phyloP scores from a whole-genome alignment of 257 asterid species.

The Fraxinus pennsylvanica region DNA sequence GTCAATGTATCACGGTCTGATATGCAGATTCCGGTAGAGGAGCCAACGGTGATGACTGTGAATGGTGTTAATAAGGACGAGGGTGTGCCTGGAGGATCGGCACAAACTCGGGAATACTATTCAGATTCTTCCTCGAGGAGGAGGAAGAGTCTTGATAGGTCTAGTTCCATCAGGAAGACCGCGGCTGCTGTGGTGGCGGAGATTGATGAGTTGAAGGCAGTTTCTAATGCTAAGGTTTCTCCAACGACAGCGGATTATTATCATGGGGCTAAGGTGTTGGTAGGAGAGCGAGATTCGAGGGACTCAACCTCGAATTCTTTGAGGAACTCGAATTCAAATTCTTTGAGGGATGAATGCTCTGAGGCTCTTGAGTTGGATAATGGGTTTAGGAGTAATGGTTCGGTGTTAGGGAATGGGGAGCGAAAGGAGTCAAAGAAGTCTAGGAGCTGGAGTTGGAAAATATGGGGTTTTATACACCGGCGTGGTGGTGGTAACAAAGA shows the following conservation, averaged over 20 bases:
- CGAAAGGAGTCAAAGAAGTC: conserved; percentile 61
- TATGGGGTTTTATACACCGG: conserved; percentile 62
- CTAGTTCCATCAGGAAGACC: conserved; percentile 73
- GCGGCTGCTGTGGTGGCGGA: conserved; percentile 87
- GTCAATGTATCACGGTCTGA: conserved; percentile 48
- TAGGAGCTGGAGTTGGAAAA: conserved; percentile 69
- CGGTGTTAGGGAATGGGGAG: conserved; percentile 59
- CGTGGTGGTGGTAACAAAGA: conserved; percentile 49
- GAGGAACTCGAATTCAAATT: conserved; percentile 39
- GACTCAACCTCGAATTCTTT: conserved; percentile 39
- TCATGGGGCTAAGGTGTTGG: conserved; percentile 50
- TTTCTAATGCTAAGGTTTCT: conserved; percentile 55
- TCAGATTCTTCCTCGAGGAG: conserved; percentile 74
- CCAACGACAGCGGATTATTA: conserved; percentile 51
- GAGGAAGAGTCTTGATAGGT: conserved; percentile 92
- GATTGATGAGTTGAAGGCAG: conserved; percentile 65
- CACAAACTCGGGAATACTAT: conserved; percentile 75
- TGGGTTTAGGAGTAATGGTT: conserved; percentile 47
- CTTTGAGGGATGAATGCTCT: conserved; percentile 70
- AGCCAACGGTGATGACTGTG: conserved; percentile 22
- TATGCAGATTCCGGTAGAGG: conserved; percentile 72
- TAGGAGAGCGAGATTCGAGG: conserved; percentile 45
- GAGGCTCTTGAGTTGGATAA: conserved; percentile 72
- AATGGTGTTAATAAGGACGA: conserved; percentile 39
- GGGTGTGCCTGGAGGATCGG: conserved; percentile 69